Conservation (phyloP, 2,329 filamentous ascomycete genomes). For the Botrytis pseudocinerea region DNA sequence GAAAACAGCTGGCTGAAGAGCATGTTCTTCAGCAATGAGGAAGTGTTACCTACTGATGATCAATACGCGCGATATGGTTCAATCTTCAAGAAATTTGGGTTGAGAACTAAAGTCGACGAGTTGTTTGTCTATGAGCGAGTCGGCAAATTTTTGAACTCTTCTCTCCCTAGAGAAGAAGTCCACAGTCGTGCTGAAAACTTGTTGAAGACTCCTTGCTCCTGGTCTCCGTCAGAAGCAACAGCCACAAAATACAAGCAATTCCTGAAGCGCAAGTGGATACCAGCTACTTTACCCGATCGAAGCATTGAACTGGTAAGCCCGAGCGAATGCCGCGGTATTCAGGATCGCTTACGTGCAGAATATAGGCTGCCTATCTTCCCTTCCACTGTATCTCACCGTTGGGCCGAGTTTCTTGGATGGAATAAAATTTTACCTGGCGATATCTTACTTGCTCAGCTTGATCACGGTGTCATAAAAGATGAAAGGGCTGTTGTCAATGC, state of each 20-base stretch:
- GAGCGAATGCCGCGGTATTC: slow-evolving; percentile 29
- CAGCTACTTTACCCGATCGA: slow-evolving; percentile 20
- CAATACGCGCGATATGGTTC: slow-evolving; percentile 29
- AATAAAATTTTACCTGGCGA: slow-evolving; percentile 21
- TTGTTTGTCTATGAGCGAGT: slow-evolving; percentile 27
- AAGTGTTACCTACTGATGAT: slow-evolving; percentile 29
- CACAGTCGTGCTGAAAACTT: slow-evolving; percentile 18
- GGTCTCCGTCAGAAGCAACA: neutral
- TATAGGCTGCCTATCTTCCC: slow-evolving; percentile 29
- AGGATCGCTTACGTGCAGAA: slow-evolving; percentile 27
- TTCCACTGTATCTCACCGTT: slow-evolving; percentile 23
- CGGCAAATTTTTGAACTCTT: slow-evolving; percentile 25
- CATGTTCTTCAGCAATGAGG: slow-evolving; percentile 38
- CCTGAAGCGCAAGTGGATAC: slow-evolving; percentile 31
- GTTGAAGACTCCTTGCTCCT: slow-evolving; percentile 25
- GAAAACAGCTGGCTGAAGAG: slow-evolving; percentile 19
- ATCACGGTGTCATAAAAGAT: slow-evolving; percentile 24
- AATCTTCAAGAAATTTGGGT: slow-evolving; percentile 30
- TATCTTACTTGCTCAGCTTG: slow-evolving; percentile 31
- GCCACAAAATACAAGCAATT: slow-evolving; percentile 12
- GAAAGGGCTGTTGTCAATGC: slow-evolving; percentile 28
- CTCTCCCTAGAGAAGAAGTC: slow-evolving; percentile 19
- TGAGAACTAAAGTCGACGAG: slow-evolving; percentile 33
- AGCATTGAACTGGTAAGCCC: slow-evolving; percentile 21
- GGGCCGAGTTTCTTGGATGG: slow-evolving; percentile 33